A percentile compares a stretch with the other conserved stretches of the same genome.
Conservation (phyloP, 352 stramenopile species). For the Globisporangium echinulatum region DNA sequence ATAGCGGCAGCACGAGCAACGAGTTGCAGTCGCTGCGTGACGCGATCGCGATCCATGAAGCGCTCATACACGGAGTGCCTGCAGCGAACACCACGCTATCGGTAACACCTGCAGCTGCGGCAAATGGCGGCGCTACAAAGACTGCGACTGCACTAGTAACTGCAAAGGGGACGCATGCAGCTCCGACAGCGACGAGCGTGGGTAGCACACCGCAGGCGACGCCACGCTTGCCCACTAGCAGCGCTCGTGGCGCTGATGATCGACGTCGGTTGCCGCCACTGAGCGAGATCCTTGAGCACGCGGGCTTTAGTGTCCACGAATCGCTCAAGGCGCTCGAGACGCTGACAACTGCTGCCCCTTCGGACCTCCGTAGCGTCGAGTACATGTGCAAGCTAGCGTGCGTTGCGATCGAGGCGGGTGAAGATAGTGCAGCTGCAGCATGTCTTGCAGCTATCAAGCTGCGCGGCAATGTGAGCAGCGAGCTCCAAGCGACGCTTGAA, state of each 20-base stretch:
- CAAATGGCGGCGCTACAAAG: neutral
- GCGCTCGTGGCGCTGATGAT: too few species aligned
- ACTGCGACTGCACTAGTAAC: neutral
- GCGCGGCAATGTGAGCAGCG: slow-evolving; percentile 22
- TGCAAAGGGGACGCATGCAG: slow-evolving; percentile 1
- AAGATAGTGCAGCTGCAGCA: slow-evolving; percentile 13
- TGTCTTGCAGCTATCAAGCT: slow-evolving; percentile 44
- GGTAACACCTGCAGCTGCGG: neutral
- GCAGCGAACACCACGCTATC: neutral
- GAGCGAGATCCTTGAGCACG: slow-evolving; percentile 28
- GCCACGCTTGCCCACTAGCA: neutral
- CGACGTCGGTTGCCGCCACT: slow-evolving; percentile 18
- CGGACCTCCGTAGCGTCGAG: slow-evolving; percentile 21
- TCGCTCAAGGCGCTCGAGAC: slow-evolving; percentile 22
- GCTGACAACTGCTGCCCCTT: neutral
- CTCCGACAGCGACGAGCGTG: neutral
- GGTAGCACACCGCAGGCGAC: slow-evolving; percentile 10
- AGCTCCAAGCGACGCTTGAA: slow-evolving; percentile 29
- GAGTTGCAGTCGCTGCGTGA: slow-evolving; percentile 11
- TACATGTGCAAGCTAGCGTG: slow-evolving; percentile 31
- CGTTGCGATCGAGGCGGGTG: slow-evolving; percentile 14
- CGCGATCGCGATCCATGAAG: slow-evolving; percentile 1
- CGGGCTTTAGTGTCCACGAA: slow-evolving; percentile 24
- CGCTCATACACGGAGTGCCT: neutral
- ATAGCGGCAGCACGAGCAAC: slow-evolving; percentile 1